phyloP scores from a whole-genome alignment of 352 stramenopile species.

The Globisporangium emineosum region DNA sequence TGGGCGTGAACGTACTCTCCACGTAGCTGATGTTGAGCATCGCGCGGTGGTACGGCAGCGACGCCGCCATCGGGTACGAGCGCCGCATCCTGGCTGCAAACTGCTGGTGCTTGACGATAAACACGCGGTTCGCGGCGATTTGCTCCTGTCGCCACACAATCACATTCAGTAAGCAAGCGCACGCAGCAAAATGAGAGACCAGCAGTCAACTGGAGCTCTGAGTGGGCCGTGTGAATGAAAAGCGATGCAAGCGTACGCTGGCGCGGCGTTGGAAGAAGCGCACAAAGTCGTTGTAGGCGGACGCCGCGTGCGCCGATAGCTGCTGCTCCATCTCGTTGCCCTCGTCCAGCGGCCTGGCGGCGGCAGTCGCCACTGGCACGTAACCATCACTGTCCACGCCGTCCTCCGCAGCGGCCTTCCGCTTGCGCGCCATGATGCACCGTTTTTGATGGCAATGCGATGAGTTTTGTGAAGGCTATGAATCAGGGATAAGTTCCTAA shows the following conservation, averaged over 20 bases:
- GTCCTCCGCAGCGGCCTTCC: background rate
- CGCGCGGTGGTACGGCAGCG: constrained; percentile 27
- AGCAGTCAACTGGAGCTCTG: too few relatives aligned
- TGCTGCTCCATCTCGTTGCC: constrained; percentile 67
- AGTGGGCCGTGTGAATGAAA: background rate
- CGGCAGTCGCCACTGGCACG: background rate
- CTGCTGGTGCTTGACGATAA: constrained; percentile 34
- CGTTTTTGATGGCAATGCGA: too few relatives aligned
- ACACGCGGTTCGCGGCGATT: constrained; percentile 59
- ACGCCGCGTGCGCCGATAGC: constrained; percentile 57
- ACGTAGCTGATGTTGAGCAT: constrained; percentile 38
- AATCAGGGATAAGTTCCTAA: too few relatives aligned
- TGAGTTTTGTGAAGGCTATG: too few relatives aligned
- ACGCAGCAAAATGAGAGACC: background rate
- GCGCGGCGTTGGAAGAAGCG: constrained; percentile 47
- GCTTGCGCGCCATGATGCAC: constrained; percentile 10
- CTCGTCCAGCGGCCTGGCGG: constrained; percentile 15
- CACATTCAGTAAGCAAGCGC: background rate
- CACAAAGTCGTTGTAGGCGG: constrained; percentile 72
- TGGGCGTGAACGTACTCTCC: constrained; percentile 44
- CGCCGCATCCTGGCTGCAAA: constrained; percentile 22
- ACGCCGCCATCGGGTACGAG: constrained; percentile 26
- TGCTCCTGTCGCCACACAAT: constrained; percentile 31
- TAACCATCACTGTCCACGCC: background rate
- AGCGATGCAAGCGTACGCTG: constrained; percentile 35